Conservation (phyloP, 1,284 basidiomycete genomes). For the Vanrija pseudolonga region DNA sequence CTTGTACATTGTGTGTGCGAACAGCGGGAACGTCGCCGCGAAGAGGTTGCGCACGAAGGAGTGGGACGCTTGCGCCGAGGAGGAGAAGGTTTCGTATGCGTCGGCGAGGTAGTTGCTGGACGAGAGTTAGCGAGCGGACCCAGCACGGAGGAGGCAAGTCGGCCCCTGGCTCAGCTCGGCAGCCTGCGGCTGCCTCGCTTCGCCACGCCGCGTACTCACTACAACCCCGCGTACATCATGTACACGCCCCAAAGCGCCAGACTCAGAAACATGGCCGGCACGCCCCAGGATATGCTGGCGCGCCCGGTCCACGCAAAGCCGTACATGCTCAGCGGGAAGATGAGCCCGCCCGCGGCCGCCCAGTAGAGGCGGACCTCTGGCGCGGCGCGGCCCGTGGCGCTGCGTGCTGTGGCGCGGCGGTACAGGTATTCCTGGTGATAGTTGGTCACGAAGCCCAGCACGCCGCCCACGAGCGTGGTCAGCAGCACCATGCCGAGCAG, state of each 20-base stretch:
- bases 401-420: slow-evolving; percentile 17
- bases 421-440: slow-evolving; percentile 42
- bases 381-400: slow-evolving; percentile 42
- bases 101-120: slow-evolving; percentile 42
- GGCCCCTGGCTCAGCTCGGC: too few species aligned
- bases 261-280: slow-evolving; percentile 32
- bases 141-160: too few species aligned
- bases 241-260: slow-evolving; percentile 33
- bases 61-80: slow-evolving; percentile 48
- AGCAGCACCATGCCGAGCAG: slow-evolving; percentile 30
- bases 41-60: slow-evolving; percentile 43
- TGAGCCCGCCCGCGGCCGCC: slow-evolving; percentile 39
- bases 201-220: slow-evolving; percentile 26
- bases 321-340: slow-evolving; percentile 37
- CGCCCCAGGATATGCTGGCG: slow-evolving; percentile 31
- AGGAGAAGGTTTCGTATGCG: slow-evolving; percentile 46
- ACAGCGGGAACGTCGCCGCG: slow-evolving; percentile 40
- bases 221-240: slow-evolving; percentile 39
- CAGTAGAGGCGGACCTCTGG: slow-evolving; percentile 53
- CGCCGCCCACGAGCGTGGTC: slow-evolving; percentile 58
- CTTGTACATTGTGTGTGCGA: slow-evolving; percentile 40
- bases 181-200: background rate
- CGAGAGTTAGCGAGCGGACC: background rate
- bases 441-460: slow-evolving; percentile 68
- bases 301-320: slow-evolving; percentile 44